Evolutionary conservation across 2,329 filamentous ascomycete genomes (phyloP).

Genomic region (Paecilomyces fulvus): DNA sequence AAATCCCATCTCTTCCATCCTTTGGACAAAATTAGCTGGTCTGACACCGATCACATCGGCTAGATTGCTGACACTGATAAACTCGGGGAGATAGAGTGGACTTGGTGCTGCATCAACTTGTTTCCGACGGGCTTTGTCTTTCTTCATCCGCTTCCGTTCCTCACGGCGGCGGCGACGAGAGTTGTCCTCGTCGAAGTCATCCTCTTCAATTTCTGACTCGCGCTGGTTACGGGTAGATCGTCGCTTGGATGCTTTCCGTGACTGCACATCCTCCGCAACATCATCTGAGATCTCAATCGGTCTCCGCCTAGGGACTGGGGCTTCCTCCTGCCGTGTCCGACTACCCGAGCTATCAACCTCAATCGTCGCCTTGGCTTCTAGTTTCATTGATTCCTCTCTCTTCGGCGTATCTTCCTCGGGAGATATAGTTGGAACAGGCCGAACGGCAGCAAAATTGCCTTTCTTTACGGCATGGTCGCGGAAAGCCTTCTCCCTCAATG

Average conservation of each 20-base stretch:
- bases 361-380: not conserved
- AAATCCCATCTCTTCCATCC: slow-evolving; percentile 80
- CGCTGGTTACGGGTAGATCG: slow-evolving; percentile 15
- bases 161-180: slow-evolving; percentile 22
- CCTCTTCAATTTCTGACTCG: slow-evolving; percentile 19
- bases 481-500: slow-evolving; percentile 1
- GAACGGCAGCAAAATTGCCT: not conserved
- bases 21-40: slow-evolving; percentile 60
- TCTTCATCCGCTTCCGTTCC: slow-evolving; percentile 30
- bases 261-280: not conserved
- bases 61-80: slow-evolving; percentile 79
- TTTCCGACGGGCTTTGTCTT: slow-evolving; percentile 35
- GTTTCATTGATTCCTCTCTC: not conserved
- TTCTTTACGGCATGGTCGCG: not conserved
- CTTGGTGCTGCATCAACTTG: slow-evolving; percentile 39
- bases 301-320: not conserved
- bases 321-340: not conserved
- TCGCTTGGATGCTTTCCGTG: slow-evolving; percentile 14
- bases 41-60: slow-evolving; percentile 66
- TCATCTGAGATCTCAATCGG: not conserved
- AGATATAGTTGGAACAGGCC: not conserved
- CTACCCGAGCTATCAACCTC: not conserved
- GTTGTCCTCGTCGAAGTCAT: slow-evolving; percentile 25
- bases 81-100: slow-evolving; percentile 74
- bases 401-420: not conserved